Evolutionary conservation across 352 stramenopile genomes (phyloP), one percentile per base, ranked within the genome.

Genomic region (Pythium plurisporium): DNA sequence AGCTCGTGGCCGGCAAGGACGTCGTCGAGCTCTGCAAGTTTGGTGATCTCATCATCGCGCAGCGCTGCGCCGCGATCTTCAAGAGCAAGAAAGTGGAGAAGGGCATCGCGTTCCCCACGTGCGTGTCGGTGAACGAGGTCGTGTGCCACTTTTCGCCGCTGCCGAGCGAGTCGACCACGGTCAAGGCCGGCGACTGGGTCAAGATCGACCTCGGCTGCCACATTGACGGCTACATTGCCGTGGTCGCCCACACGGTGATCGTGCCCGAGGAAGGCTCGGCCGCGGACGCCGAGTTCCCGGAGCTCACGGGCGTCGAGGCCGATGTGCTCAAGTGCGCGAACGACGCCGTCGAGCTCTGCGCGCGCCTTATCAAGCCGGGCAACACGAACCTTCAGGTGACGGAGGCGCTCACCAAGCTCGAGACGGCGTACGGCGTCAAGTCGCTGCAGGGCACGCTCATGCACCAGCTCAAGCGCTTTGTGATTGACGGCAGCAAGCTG

Each of bases 171-270:
- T 96, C 84, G 23, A 44, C 87, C 37, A 62, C 37, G 30, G 61
- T 95, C 25, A 74, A 91, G 73, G 86, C 81, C 15, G 86, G 86
- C 33, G 86, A 95, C 72, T 93, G 83, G 83, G 86, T 95, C 62
- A 95, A 95, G 72, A 93, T 95, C 62, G 98, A 99, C 82, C 71
- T 99, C 40, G 98, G 97, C 50, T 99, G 96, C 74, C 97, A 99
- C 86, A 98, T 99, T 68, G 97, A 99, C 70, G 97, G 97, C 56
- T 99, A 98, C 87, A 98, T 99, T 65, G 96, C 97, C 19, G 93
- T 99, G 8, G 96, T 97, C 12, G 97, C 97, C 9, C 97, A 99
- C 82, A 99, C 97, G 40, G 73, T 91, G 20, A 88, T 99, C 25
- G 95, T 99, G n/a, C 81, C 80, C 3, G 79, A 79, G 10, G 80